A percentile compares a stretch with the other conserved stretches of the same genome.
These are phyloP conservation scores for Eucalyptus cladocalyx DNA, from an alignment of 345 rosid genomes.

Conservation along the genomic window DNA sequence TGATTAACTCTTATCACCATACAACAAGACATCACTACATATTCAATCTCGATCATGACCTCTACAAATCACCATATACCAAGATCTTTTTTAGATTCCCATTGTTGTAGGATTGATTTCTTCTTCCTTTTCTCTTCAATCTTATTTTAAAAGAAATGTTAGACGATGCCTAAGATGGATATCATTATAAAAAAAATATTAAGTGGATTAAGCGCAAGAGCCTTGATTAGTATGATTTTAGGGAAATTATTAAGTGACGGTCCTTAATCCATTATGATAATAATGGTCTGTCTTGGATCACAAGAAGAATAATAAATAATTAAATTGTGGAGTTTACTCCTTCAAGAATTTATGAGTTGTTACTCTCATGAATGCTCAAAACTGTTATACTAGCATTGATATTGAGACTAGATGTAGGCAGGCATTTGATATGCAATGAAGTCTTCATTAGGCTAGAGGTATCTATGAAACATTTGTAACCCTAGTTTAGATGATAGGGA, in stretches of 20 bases:
- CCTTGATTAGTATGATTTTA: rapidly evolving
- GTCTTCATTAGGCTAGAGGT: not conserved
- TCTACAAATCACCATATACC: not conserved
- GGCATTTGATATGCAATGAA: not conserved
- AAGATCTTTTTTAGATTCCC: not conserved
- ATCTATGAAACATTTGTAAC: not conserved
- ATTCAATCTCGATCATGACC: not conserved
- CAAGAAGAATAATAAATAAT: no score
- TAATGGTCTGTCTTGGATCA: rapidly evolving
- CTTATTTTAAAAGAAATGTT: not conserved
- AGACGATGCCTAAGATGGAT: not conserved
- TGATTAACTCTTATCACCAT: not conserved
- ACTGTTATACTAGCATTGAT: not conserved
- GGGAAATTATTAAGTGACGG: not conserved
- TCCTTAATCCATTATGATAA: not conserved
- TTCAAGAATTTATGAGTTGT: not conserved
- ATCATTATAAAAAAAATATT: not conserved
- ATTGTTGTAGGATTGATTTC: not conserved
- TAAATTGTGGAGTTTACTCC: no score
- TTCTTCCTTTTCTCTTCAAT: not conserved
- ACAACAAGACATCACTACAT: not conserved
- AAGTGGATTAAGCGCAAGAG: not conserved
- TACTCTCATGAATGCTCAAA: no score
- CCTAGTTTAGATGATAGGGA: not conserved
- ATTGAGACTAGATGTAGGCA: not conserved